Percentiles rank a stretch among this genome's conserved stretches.
Conservation (phyloP, 768 basidiomycete genomes). For the Russula sp. region DNA sequence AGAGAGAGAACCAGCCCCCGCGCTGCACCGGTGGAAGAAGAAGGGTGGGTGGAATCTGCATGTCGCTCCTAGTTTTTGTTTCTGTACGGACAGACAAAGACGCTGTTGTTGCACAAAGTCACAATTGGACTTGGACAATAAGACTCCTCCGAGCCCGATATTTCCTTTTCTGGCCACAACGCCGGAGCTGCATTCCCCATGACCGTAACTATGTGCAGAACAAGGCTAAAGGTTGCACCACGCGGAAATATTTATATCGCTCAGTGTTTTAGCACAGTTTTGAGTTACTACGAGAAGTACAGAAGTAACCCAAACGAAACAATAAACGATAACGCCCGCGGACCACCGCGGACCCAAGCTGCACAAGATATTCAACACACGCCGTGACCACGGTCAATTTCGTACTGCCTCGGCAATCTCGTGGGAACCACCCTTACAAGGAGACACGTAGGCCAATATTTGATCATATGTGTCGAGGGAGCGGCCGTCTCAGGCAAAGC, state of each 20-base stretch:
- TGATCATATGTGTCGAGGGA: too few relatives aligned
- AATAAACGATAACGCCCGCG: background rate
- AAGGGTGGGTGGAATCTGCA: background rate
- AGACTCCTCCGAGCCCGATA: background rate
- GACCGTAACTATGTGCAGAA: background rate
- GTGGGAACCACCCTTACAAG: too few relatives aligned
- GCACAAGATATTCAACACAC: too few relatives aligned
- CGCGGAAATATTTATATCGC: background rate
- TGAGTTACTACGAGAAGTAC: too few relatives aligned
- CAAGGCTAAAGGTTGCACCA: background rate
- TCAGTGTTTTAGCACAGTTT: too few relatives aligned
- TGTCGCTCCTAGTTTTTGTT: background rate
- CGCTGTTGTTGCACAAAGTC: background rate
- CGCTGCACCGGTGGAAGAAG: constrained; percentile 2
- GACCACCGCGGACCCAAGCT: background rate
- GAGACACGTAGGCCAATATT: too few relatives aligned
- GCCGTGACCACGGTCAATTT: too few relatives aligned
- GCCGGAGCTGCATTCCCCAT: background rate
- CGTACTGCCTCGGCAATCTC: too few relatives aligned
- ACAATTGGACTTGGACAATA: constrained; percentile 1
- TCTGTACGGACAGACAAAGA: constrained; percentile 9
- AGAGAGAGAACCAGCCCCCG: constrained; percentile 8
- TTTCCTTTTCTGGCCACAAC: constrained; percentile 17
- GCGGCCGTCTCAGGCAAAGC: too few relatives aligned
- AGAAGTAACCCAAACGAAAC: background rate